phyloP scores from a whole-genome alignment of 164 flowering plant species.

The Platanus orientalis region DNA sequence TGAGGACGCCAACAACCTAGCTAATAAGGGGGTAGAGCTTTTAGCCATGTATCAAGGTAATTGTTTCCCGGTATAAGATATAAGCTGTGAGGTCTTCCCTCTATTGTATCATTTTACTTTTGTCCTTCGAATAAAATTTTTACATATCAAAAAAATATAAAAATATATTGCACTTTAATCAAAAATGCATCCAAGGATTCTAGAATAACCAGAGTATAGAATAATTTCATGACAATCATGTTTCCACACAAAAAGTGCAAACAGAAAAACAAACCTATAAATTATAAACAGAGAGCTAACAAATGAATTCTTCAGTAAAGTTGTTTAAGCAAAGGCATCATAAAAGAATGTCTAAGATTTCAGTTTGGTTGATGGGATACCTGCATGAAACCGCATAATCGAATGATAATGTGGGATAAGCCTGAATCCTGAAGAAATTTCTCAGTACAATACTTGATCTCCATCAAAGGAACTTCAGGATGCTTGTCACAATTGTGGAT shows the following conservation, averaged over 20 bases:
- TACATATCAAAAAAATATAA: too few relatives aligned
- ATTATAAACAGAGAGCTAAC: neutral
- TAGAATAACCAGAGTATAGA: too few relatives aligned
- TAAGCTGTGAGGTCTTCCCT: too few relatives aligned
- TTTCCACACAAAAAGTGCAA: neutral
- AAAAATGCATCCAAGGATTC: too few relatives aligned
- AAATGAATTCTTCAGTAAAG: neutral
- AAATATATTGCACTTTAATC: too few relatives aligned
- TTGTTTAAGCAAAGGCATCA: neutral
- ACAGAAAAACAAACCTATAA: neutral
- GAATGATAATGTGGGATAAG: conserved; percentile 55
- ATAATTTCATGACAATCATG: neutral
- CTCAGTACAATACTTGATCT: conserved; percentile 93
- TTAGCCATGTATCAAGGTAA: too few relatives aligned
- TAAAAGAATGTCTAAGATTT: neutral
- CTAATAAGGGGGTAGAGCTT: too few relatives aligned
- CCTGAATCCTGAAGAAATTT: conserved; percentile 87
- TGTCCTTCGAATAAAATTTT: too few relatives aligned
- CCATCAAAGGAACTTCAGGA: conserved; percentile 97
- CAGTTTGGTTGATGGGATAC: conserved; percentile 39
- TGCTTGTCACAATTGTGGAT: conserved; percentile 98
- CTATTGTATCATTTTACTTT: too few relatives aligned
- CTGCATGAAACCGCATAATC: conserved; percentile 98
- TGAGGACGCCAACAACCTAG: too few relatives aligned
- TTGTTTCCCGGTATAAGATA: too few relatives aligned